Evolutionary conservation across 208 protist genomes (phyloP).

Genomic region (Entamoeba histolytica): DNA sequence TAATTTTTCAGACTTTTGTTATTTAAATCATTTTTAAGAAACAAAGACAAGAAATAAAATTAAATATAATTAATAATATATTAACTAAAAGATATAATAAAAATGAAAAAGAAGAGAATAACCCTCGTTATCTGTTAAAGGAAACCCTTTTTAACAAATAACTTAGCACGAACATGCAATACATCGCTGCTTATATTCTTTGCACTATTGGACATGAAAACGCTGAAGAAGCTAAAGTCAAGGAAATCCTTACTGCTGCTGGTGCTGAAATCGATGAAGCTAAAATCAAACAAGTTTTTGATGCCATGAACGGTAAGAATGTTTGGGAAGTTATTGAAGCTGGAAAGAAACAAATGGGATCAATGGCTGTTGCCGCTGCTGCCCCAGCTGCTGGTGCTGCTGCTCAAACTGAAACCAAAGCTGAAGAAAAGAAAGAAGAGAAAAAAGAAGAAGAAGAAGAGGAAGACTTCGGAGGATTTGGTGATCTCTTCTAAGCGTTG

Average conservation of each 20-base stretch:
- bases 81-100: too few species aligned
- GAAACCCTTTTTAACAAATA: too few species aligned
- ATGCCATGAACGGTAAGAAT: neutral
- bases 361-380: neutral
- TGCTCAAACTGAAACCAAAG: neutral
- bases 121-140: too few species aligned
- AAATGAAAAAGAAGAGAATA: too few species aligned
- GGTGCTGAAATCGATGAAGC: neutral
- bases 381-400: neutral
- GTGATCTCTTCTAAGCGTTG: neutral
- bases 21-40: too few species aligned
- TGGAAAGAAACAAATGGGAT: neutral
- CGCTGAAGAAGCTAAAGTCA: neutral
- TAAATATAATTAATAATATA: too few species aligned
- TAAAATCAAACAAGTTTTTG: neutral
- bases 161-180: neutral
- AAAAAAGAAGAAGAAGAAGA: neutral
- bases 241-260: neutral
- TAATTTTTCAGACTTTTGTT: too few species aligned
- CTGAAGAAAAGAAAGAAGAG: neutral
- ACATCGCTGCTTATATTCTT: neutral
- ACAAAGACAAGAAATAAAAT: too few species aligned
- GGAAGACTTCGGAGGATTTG: neutral
- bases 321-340: neutral
- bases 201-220: neutral